Percentiles rank a stretch among this genome's conserved stretches.
These are phyloP conservation scores for Plasmopara halstedii DNA, from an alignment of 352 stramenopile species.

Conservation along the genomic window DNA sequence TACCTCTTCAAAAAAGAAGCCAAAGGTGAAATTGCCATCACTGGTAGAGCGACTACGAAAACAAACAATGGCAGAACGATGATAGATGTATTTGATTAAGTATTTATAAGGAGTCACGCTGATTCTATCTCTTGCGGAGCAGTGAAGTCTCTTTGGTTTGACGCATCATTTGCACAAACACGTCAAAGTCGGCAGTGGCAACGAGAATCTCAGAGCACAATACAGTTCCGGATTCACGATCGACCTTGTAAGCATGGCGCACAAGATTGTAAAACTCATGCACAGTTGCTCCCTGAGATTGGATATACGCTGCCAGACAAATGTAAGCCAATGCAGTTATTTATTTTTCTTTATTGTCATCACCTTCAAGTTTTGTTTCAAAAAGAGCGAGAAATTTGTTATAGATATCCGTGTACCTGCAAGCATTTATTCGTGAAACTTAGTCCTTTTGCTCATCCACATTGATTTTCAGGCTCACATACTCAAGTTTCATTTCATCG, in stretches of 20 bases:
- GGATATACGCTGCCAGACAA: constrained; percentile 40
- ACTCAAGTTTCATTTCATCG: constrained; percentile 75
- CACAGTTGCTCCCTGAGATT: constrained; percentile 43
- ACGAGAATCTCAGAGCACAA: constrained; percentile 73
- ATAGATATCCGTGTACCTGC: constrained; percentile 75
- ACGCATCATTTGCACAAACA: constrained; percentile 81
- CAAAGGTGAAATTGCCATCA: constrained; percentile 62
- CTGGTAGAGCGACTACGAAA: constrained; percentile 61
- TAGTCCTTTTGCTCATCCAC: too few species aligned
- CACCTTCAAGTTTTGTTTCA: constrained; percentile 73
- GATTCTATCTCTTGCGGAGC: constrained; percentile 38
- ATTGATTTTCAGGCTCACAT: constrained; percentile 21
- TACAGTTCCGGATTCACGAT: constrained; percentile 54
- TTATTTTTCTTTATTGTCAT: too few species aligned
- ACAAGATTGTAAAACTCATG: constrained; percentile 64
- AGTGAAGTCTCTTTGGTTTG: constrained; percentile 64
- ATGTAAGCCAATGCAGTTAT: not conserved
- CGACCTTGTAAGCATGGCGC: constrained; percentile 39
- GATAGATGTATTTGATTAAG: not conserved
- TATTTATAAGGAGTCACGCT: not conserved
- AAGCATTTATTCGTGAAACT: too few species aligned
- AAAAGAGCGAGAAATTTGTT: constrained; percentile 69
- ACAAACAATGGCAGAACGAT: constrained; percentile 50
- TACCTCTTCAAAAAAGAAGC: constrained; percentile 40
- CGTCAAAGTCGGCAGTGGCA: constrained; percentile 69